Evolutionary conservation across 2,329 filamentous ascomycete genomes (phyloP).

Genomic region (Septoria petroselini): DNA sequence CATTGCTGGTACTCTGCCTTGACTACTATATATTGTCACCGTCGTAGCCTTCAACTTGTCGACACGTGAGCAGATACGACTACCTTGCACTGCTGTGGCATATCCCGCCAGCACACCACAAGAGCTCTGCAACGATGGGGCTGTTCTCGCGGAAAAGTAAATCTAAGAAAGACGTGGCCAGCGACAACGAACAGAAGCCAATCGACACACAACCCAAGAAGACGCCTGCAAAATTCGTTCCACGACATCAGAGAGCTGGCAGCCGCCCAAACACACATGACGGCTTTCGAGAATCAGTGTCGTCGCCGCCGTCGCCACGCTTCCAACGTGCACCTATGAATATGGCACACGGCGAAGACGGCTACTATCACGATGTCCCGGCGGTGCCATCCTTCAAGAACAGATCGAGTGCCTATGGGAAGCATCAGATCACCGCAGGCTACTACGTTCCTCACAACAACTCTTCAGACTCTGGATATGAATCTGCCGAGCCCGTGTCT

Average conservation of each 20-base stretch:
- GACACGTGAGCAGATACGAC: no score
- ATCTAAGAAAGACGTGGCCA: slow-evolving; percentile 31
- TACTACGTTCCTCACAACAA: slow-evolving; percentile 13
- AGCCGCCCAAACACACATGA: slow-evolving; percentile 12
- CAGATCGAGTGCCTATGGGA: slow-evolving; percentile 1
- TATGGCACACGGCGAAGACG: slow-evolving; percentile 5
- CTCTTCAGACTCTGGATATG: slow-evolving; percentile 35
- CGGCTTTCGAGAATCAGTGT: slow-evolving; percentile 6
- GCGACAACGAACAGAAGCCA: slow-evolving; percentile 56
- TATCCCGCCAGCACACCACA: neutral
- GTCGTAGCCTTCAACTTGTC: no score
- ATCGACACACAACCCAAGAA: slow-evolving; percentile 41
- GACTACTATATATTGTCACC: neutral
- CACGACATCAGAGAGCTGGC: slow-evolving; percentile 9
- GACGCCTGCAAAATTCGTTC: slow-evolving; percentile 10
- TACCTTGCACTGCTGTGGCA: neutral
- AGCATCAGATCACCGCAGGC: slow-evolving; percentile 9
- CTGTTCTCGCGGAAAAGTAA: slow-evolving; percentile 54
- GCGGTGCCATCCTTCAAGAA: slow-evolving; percentile 14
- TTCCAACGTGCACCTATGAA: neutral
- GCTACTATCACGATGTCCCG: slow-evolving; percentile 1
- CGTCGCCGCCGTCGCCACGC: neutral
- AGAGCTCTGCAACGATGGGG: slow-evolving; percentile 44
- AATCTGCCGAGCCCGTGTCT: slow-evolving; percentile 24
- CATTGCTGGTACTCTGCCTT: neutral